Evolutionary conservation across 495 filamentous ascomycete genomes (phyloP), one percentile per base, ranked within the genome.

Genomic region (Corynascus novoguineensis): DNA sequence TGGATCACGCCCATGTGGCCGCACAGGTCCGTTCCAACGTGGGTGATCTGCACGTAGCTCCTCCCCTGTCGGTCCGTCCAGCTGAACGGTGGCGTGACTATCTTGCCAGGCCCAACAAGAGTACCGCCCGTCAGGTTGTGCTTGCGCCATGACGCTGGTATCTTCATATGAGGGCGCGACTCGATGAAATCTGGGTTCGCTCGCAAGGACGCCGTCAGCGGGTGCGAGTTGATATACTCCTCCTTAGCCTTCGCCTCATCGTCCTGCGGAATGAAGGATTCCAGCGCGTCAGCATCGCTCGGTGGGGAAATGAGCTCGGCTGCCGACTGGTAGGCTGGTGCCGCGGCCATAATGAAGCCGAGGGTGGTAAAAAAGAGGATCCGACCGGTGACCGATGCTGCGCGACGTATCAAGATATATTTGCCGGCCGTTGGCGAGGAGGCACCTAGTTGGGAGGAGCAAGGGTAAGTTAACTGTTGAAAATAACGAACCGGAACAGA

Each of bases 1-100:
- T 98, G 93, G 2, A 98, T 77, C 57, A 97, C 88, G 2, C 92
- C 93, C 19, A 87, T 86, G 67, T 98, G 92, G 5, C 93, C 93
- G 67, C 89, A 97, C 38, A 98, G 72, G 63, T 90, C 85, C 4
- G 77, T 71, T 15, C 93, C 95, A 1, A 97, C 77, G 67, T 92
- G 93, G 49, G 83, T 79, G 17, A 97, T 80, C 22, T 86, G 82
- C 9, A 92, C 81, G 44, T 92, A 73, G 47, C 73, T 76, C 73
- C 87, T 89, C 27, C 90, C 90, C 15, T 75, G 81, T 38, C 78
- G 73, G 53, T 92, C 85, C 48, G 73, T 78, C 77, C 88, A 98
- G 4, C 83, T 80, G 28, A 86, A 77, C 3, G 93, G 93, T 8
- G 93, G 93, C 1, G 96, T 88, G 12, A 83, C 84, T 44, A 98